A percentile compares a stretch with the other conserved stretches of the same genome.
Evolutionary conservation across 108 stramenopile species (phyloP).

Genomic region (Skeletonema costatum): DNA sequence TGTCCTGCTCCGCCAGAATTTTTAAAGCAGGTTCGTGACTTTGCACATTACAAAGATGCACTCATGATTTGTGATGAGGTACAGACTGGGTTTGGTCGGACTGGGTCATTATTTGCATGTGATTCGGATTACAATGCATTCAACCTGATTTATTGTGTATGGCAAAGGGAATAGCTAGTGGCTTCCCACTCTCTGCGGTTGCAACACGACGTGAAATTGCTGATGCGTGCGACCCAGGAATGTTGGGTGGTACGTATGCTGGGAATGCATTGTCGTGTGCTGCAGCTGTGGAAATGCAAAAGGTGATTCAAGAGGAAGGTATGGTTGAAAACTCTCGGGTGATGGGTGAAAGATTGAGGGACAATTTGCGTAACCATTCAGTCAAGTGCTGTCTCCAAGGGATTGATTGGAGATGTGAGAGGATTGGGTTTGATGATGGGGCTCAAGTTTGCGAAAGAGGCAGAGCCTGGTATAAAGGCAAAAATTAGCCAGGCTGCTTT

Average conservation of each 20-base stretch:
- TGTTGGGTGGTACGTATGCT: slow-evolving; percentile 74
- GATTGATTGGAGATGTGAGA: slow-evolving; percentile 59
- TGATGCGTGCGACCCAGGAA: slow-evolving; percentile 57
- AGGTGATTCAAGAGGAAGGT: slow-evolving; percentile 55
- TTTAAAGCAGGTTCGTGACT: slow-evolving; percentile 42
- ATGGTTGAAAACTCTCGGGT: slow-evolving; percentile 50
- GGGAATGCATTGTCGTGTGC: slow-evolving; percentile 73
- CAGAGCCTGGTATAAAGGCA: slow-evolving; percentile 29
- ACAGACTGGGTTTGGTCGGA: slow-evolving; percentile 95
- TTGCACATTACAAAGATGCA: slow-evolving; percentile 68
- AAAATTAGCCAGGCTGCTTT: slow-evolving; percentile 32
- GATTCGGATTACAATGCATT: slow-evolving; percentile 54
- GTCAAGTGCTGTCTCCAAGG: slow-evolving; percentile 16
- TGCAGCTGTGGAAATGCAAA: slow-evolving; percentile 64
- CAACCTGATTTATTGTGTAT: slow-evolving; percentile 71
- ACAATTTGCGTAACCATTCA: slow-evolving; percentile 41
- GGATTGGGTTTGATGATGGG: slow-evolving; percentile 75
- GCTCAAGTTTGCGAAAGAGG: slow-evolving; percentile 58
- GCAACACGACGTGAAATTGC: slow-evolving; percentile 59
- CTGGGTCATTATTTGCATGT: slow-evolving; percentile 91
- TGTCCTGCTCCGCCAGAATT: slow-evolving; percentile 59
- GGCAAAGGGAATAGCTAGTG: slow-evolving; percentile 76
- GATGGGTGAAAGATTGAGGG: slow-evolving; percentile 50
- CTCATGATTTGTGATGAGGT: slow-evolving; percentile 96
- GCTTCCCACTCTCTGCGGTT: slow-evolving; percentile 72